These are phyloP conservation scores for Nyssa sinensis DNA, from an alignment of 148 eudicot genomes.

Conservation along the genomic window DNA sequence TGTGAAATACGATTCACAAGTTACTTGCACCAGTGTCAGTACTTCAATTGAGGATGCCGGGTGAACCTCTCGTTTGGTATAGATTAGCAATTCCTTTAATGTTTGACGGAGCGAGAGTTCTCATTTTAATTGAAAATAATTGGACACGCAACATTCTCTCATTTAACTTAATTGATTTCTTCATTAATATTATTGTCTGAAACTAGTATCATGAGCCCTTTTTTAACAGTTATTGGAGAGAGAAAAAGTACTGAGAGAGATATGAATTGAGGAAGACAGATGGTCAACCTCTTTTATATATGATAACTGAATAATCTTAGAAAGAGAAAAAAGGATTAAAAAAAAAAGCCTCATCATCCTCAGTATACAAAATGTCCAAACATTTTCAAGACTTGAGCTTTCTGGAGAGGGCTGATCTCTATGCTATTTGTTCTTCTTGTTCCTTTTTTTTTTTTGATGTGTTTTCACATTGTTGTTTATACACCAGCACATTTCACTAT, in stretches of 20 bases:
- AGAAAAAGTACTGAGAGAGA: too few relatives aligned
- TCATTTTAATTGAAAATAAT: too few relatives aligned
- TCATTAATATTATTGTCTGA: too few relatives aligned
- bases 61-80: too few relatives aligned
- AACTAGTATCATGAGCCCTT: too few relatives aligned
- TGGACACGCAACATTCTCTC: too few relatives aligned
- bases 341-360: conserved; percentile 80
- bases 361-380: conserved; percentile 52
- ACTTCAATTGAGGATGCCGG: too few relatives aligned
- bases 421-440: conserved; percentile 11
- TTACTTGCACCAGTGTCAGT: too few relatives aligned
- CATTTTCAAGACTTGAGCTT: conserved; percentile 57
- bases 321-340: too few relatives aligned
- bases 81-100: conserved; percentile 8
- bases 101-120: background rate
- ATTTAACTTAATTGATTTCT: too few relatives aligned
- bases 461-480: too few relatives aligned
- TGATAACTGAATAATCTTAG: conserved; percentile 11
- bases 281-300: background rate
- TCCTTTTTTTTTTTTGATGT: conserved; percentile 12
- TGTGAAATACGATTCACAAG: conserved; percentile 2
- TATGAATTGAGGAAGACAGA: background rate
- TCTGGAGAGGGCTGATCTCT: conserved; percentile 68
- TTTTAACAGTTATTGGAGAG: too few relatives aligned
- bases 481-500: conserved; percentile 18